Base-by-base conservation (phyloP, 148 eudicot genomes). In the Chenopodium suecicum region DNA sequence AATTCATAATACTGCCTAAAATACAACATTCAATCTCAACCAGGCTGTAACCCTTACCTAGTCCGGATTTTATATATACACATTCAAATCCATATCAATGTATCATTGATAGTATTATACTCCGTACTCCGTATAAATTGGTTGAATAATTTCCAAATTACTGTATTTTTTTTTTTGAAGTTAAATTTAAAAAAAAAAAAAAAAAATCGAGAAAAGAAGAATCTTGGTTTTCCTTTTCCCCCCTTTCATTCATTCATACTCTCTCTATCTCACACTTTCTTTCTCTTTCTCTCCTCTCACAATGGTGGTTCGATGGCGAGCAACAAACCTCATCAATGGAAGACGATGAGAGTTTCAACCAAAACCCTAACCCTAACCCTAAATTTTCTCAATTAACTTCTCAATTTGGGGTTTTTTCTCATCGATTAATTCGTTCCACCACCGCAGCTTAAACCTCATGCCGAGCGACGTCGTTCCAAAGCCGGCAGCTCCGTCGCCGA, bases 401-500 rank as follows among this genome's bases (percentile, higher is more conserved):
- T 37, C 44, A 84, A 63, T 84, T 81, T 73, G 86, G 86, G 81
- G 65, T 78, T 70, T 29, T 16, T 9, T 58, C 10, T 32, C 52
- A 14, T 17, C 62, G 7, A 22, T n/a, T 32, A 41, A 79, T 60
- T 22, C 48, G 23, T n/a, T 37, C 77, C 10, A 12, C 47, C n/a
- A n/a, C 25, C 34, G n/a, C 25, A n/a, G 47, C 29, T 4, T 17
- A 67, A 44, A 78, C 66, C 79, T 82, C 76, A 88, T 88, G 90
- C 83, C 87, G 37, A 84, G 44, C 79, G 82, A 81, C 77, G 83
- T 74, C 50, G 84, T 41, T 56, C 69, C 83, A 7, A 86, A 86
- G 84, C 50, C 83, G 74, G 70, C 83, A 1, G 62, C 77, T 2
- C 77, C 80, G 31, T 80, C 94, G 12, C 82, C 88, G 74, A 89